Base-by-base conservation (phyloP, 805 yeast species). In the Wickerhamiella lipophila region DNA sequence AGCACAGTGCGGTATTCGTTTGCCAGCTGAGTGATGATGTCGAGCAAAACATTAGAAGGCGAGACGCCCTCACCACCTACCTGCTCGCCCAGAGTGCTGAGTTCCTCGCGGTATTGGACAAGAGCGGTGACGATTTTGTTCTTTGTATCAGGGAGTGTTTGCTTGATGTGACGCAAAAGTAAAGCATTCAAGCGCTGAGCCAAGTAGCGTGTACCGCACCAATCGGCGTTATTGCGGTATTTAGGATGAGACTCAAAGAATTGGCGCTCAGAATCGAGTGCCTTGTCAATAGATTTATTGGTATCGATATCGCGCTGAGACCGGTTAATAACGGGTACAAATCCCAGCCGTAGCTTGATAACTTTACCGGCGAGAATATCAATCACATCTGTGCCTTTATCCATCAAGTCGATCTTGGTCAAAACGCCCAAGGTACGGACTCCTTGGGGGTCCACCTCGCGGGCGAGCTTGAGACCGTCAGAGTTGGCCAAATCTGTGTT, bases 381-480 rank as follows among this genome's bases (percentile, higher is more conserved):
- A 58, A 87, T 78, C 39, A 92, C 97, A 68, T 92, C 95, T 3
- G 98, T 92, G 50, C 98, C 98, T 59, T 84, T 81, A 64, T 92
- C 98, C 98, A 92, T 92, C 56, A 92, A 75, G 67, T 92, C 98
- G 49, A 92, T 82, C 66, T 92, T 92, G 16, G 97, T 92, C 57
- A 92, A 75, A 30, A 92, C 98, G 65, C 98, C 98, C 58, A 92
- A 83, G 25, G 98, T 92, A 70, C 98, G 78, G 40, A 79, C 67
- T 42, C 98, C 98, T 64, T 85, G 94, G 2, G 97, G 97, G 62
- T 92, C 98, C 46, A 92, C 97, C 65, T 92, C 97, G 60, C 97
- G 78, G 1, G 98, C 98, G 57, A 92, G 73, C 66, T 92, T 89
- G 61, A 92, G 74, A 44, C 97, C 96, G 64, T 92, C 98, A 27